Base-by-base conservation (phyloP, 352 stramenopile species). In the Phytophthora fragariae region DNA sequence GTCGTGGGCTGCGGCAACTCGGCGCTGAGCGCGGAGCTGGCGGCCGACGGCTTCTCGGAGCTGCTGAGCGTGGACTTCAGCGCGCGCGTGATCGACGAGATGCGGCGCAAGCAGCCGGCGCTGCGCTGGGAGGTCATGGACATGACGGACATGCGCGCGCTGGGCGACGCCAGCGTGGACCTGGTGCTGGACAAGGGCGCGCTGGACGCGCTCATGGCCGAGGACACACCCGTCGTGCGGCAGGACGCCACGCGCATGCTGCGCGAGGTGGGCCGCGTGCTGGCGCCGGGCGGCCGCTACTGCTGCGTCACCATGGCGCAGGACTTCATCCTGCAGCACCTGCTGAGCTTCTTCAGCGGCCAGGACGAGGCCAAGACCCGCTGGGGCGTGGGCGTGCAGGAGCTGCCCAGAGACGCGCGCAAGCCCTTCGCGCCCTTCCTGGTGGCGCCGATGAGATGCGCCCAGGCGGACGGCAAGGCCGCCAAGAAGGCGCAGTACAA, bases 1-100 rank as follows among this genome's bases (percentile, higher is more conserved):
- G 86, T 95, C 9, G 80, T 96, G 27, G 89, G 89, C 49, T 95
- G 89, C 65, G 89, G 88, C 44, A 95, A 95, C 74, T 93, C 86
- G 53, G 83, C 82, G 62, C 70, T 95, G 37, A 92, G 83, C 63
- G 70, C 61, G 17, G 72, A 92, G n/a, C 72, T 94, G 56, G 80
- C 77, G 31, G 64, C 69, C 31, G 84, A 92, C 41, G 89, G 89
- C 17, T 93, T 91, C 67, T 67, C 62, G 24, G 61, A 80, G 14
- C 60, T 96, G 15, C 62, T 83, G 29, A 95, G 81, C 62, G 85
- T 95, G 33, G 89, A 95, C 75, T 94, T 95, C 57, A 92, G 82
- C 50, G 80, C 68, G 67, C 72, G 80, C 47, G 89, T 93, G 7
- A 95, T 96, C 66, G 71, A 91, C 46, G 86, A 93, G 66, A 95